Evolutionary conservation across 495 filamentous ascomycete genomes (phyloP).

Genomic region (Tuber indicum): DNA sequence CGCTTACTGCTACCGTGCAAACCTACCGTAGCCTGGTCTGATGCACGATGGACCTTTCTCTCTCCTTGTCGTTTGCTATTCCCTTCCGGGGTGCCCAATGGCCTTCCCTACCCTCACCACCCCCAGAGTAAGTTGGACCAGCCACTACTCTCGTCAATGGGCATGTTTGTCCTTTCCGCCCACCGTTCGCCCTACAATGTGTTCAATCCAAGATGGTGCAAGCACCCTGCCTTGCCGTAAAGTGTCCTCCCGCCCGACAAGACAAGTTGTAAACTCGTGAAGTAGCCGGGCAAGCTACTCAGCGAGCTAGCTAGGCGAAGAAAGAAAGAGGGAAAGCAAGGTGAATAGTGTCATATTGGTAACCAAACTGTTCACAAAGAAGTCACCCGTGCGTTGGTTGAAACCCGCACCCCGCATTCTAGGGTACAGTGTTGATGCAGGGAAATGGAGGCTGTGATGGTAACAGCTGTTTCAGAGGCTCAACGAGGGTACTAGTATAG

Average conservation of each 20-base stretch:
- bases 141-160: background rate
- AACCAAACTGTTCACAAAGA: background rate
- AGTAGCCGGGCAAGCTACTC: background rate
- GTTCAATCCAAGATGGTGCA: background rate
- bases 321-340: background rate
- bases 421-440: background rate
- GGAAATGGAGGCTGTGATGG: background rate
- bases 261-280: background rate
- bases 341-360: background rate
- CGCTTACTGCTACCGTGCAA: no score
- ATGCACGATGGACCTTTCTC: background rate
- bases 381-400: background rate
- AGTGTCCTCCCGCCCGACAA: background rate
- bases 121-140: background rate
- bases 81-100: background rate
- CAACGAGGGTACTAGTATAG: background rate
- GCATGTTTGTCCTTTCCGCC: background rate
- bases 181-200: conserved; percentile 1
- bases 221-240: background rate
- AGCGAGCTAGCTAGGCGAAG: background rate
- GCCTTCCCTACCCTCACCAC: background rate
- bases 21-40: background rate
- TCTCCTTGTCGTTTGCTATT: background rate
- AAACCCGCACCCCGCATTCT: background rate
- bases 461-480: background rate